phyloP scores from a whole-genome alignment of 108 stramenopile species.

The Conticribra guillardii region DNA sequence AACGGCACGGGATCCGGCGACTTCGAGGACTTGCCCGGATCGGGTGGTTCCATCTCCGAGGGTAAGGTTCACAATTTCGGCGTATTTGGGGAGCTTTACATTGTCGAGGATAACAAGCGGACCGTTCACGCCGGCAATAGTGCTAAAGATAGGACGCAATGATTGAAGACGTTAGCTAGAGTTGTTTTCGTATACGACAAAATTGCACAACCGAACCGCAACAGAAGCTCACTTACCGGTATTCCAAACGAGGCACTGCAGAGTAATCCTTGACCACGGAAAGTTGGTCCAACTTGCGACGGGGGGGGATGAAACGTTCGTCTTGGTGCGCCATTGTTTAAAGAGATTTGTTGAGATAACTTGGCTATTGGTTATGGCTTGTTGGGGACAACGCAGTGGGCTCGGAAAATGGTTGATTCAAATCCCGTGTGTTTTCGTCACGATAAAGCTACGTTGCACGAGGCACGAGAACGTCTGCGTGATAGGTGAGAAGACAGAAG shows the following conservation, averaged over 20 bases:
- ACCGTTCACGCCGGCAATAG: conserved; percentile 98
- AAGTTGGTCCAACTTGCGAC: conserved; percentile 80
- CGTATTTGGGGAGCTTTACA: conserved; percentile 98
- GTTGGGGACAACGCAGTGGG: too few relatives aligned
- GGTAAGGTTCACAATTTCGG: conserved; percentile 98
- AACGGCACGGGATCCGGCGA: conserved; percentile 95
- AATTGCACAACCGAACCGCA: not conserved
- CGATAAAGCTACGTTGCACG: too few relatives aligned
- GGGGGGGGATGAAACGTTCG: conserved; percentile 84
- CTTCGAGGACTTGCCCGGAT: conserved; percentile 98
- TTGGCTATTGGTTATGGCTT: too few relatives aligned
- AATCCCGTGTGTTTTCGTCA: too few relatives aligned
- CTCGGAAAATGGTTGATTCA: too few relatives aligned
- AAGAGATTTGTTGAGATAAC: too few relatives aligned
- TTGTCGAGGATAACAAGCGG: conserved; percentile 99
- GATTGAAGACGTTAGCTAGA: not conserved
- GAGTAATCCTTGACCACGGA: conserved; percentile 91
- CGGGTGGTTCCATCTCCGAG: conserved; percentile 95
- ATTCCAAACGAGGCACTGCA: conserved; percentile 86
- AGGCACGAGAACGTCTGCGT: too few relatives aligned
- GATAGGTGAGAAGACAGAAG: too few relatives aligned
- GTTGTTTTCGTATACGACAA: too few relatives aligned
- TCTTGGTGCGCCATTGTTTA: conserved; percentile 54
- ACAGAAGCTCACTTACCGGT: conserved; percentile 64
- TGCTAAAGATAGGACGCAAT: conserved; percentile 60